Conservation (phyloP, 768 basidiomycete species). For the Hypsizygus marmoreus region DNA sequence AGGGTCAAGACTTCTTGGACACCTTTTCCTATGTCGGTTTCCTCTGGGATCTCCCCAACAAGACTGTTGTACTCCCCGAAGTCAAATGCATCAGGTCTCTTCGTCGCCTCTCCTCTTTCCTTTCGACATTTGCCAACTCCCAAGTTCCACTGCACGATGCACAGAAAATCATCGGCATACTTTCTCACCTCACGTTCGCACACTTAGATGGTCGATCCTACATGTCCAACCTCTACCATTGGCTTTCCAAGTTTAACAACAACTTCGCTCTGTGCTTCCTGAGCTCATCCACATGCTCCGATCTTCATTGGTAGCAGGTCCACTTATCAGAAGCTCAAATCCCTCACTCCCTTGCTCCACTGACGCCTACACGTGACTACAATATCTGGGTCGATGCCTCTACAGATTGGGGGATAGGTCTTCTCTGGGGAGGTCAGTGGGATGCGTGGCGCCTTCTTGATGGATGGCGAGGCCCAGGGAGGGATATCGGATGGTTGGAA, state of each 20-base stretch:
- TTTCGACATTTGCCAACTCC: not conserved
- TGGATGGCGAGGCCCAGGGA: constrained; percentile 14
- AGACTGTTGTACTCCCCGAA: constrained; percentile 26
- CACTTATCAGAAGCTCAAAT: constrained; percentile 2
- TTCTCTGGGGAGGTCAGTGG: constrained; percentile 20
- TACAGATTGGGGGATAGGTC: constrained; percentile 28
- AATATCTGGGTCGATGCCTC: constrained; percentile 31
- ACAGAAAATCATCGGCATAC: constrained; percentile 12
- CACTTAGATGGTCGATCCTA: constrained; percentile 15
- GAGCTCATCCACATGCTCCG: constrained; percentile 7
- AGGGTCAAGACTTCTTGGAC: constrained; percentile 19
- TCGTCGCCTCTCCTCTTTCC: constrained; percentile 7
- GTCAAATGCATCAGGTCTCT: constrained; percentile 28
- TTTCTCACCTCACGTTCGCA: constrained; percentile 28
- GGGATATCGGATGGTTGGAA: constrained; percentile 29
- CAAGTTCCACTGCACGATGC: constrained; percentile 7
- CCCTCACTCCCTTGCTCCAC: constrained; percentile 13
- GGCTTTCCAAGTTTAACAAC: constrained; percentile 4
- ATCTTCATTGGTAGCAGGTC: constrained; percentile 2
- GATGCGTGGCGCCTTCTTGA: constrained; percentile 14
- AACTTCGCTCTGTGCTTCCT: constrained; percentile 4
- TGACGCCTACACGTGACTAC: constrained; percentile 16
- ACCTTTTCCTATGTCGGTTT: constrained; percentile 28
- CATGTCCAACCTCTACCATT: constrained; percentile 10
- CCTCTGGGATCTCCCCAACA: constrained; percentile 27